phyloP scores from a whole-genome alignment of 345 rosid genomes.

The Ceriops tagal region DNA sequence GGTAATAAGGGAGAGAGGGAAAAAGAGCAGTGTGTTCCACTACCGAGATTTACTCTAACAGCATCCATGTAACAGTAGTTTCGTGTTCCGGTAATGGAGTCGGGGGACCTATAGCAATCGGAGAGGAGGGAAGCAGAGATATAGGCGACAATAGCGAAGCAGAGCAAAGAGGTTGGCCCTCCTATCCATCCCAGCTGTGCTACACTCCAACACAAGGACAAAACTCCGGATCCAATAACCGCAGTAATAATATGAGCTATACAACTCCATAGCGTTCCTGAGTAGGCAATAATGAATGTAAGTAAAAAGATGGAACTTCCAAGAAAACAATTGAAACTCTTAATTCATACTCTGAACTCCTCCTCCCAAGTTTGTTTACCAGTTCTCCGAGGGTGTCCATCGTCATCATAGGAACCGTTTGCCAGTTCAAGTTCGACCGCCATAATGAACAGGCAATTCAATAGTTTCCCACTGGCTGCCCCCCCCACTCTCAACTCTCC shows the following conservation, averaged over 20 bases:
- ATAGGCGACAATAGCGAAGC: slow-evolving; percentile 48
- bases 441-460: slow-evolving; percentile 16
- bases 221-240: slow-evolving; percentile 49
- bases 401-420: slow-evolving; percentile 28
- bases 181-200: slow-evolving; percentile 75
- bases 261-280: slow-evolving; percentile 55
- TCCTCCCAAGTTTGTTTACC: slow-evolving; percentile 22
- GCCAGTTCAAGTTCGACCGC: slow-evolving; percentile 28
- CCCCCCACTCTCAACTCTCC: no score
- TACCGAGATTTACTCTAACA: slow-evolving; percentile 44
- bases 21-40: not conserved
- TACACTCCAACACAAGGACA: slow-evolving; percentile 60
- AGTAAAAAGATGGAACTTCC: not conserved
- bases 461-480: not conserved
- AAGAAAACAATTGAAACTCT: not conserved
- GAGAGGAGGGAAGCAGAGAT: slow-evolving; percentile 49
- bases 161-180: slow-evolving; percentile 45
- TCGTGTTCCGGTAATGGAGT: slow-evolving; percentile 39
- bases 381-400: slow-evolving; percentile 41
- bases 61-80: slow-evolving; percentile 44
- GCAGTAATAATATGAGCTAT: slow-evolving; percentile 51
- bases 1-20: not conserved
- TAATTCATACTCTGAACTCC: not conserved
- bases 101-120: slow-evolving; percentile 53
- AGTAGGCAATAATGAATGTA: slow-evolving; percentile 1